Evolutionary conservation across 2,329 filamentous ascomycete species (phyloP), one percentile per base, ranked within the genome.

Genomic region (Fusarium incarnatum): DNA sequence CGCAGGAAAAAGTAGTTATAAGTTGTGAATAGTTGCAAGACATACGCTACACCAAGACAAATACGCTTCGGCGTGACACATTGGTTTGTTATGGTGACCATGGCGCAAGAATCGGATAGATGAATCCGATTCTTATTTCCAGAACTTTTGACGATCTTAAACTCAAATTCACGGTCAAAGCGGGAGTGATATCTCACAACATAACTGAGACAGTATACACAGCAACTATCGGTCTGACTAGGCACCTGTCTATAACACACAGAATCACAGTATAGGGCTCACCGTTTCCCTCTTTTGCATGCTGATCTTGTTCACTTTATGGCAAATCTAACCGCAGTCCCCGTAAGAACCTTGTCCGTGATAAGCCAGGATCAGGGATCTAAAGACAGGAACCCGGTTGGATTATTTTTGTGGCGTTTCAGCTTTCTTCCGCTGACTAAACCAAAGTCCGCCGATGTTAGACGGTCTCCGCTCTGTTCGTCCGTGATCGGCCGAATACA

Each of bases 51-150:
- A 4, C 6, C 34, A 37, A 12, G 34, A 37, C 9, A 22, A 37
- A 40, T 18, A 28, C 23, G 20, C 49, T 32, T 46, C 59, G 59
- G 59, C 59, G 37, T 64, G 61, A 64, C 59, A 57, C 44, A 64
- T 57, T 41, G 6, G 4, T 37, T 56, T 11, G n/a, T 6, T 30
- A 2, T 41, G 2, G n/a, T 18, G 16, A 23, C 5, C 9, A n/a
- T n/a, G n/a, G 12, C 28, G 18, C 12, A 40, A 40, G 12, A n/a
- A 5, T 45, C 56, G 56, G 56, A 61, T 8, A 13, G 27, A 45
- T 25, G 12, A 25, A 6, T 6, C 56, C 37, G 56, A 41, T 23
- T 52, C 2, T 34, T 23, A 34, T 53, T 53, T 53, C 49, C 18
- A 42, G 34, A 42, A 27, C 32, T 22, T 18, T 2, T 9, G 37